Base-by-base conservation (phyloP, 495 filamentous ascomycete species). In the Aspergillus cavernicola region DNA sequence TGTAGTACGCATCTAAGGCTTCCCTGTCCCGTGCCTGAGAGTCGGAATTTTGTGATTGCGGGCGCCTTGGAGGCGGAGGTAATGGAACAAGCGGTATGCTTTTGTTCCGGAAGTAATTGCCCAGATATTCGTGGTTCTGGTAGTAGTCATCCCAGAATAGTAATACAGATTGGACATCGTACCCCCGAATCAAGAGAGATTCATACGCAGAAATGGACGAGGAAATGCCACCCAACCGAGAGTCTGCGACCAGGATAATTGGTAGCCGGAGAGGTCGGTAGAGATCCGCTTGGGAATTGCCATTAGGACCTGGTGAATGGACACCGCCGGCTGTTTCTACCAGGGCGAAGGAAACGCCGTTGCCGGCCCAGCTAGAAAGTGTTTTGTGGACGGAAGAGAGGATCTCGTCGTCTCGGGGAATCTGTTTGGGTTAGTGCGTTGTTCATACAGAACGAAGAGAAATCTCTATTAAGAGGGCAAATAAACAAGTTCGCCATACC, bases 271-370 rank as follows among this genome's bases (percentile, higher is more conserved):
- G 73, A 0, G 85, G 82, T 1, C 81, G 74, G 64, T 88, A 92
- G 23, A 89, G 65, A 58, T 92, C 87, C 6, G 83, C 87, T 60
- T 92, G 88, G 0, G 84, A 85, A 23, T 73, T 83, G n/a, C 85
- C 87, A 49, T 81, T 85, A 10, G 86, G 87, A 2, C 79, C 78
- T 0, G 88, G 88, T 1, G 86, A 89, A 60, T 89, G 80, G 0
- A 88, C 83, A 9, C 88, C 88, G 4, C 88, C 88, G 0, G 88
- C 88, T 1, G 88, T 91, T 64, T 92, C 88, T 29, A 92, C 72
- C 26, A 92, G 68, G 2, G 84, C 70, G 45, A 77, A 66, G 33
- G 68, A 64, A 33, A 74, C 54, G 7, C 64, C 63, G 11, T 38
- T 67, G 43, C 37, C 59, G 26, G 68, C 74, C 68, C 69, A 80